phyloP scores from a whole-genome alignment of 805 yeast genomes.

The Candida anglica region DNA sequence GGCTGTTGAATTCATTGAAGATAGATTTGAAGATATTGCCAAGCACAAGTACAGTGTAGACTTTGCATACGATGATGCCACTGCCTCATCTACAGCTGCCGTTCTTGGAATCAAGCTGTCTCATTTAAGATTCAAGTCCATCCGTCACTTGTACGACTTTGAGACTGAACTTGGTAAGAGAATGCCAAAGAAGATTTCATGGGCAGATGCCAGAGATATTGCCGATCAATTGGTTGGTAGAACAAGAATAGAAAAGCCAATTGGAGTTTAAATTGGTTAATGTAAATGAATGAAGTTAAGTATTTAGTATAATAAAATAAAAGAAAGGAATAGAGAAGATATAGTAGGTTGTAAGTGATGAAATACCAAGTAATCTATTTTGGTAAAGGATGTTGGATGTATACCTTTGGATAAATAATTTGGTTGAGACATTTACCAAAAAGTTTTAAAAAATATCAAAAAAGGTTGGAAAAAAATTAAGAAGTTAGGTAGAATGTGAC shows the following conservation, averaged over 20 bases:
- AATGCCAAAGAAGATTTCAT: slow-evolving; percentile 84
- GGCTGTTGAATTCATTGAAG: slow-evolving; percentile 85
- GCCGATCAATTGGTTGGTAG: slow-evolving; percentile 86
- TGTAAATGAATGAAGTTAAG: too few species aligned
- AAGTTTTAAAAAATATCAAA: too few species aligned
- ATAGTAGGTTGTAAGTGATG: too few species aligned
- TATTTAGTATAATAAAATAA: too few species aligned
- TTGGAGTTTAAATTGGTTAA: too few species aligned
- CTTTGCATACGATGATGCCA: slow-evolving; percentile 29
- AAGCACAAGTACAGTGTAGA: slow-evolving; percentile 22
- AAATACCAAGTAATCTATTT: too few species aligned
- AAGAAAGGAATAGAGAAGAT: too few species aligned
- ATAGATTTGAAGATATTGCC: slow-evolving; percentile 21
- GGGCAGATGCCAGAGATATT: slow-evolving; percentile 72
- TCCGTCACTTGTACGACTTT: slow-evolving; percentile 74
- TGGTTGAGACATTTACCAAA: too few species aligned
- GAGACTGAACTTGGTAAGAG: slow-evolving; percentile 81
- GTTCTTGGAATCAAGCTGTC: slow-evolving; percentile 83
- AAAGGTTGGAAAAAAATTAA: too few species aligned
- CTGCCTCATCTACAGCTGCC: slow-evolving; percentile 53
- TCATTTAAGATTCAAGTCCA: slow-evolving; percentile 68
- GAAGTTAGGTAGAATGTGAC: too few species aligned
- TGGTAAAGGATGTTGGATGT: too few species aligned
- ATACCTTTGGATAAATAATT: too few species aligned
- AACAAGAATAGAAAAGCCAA: slow-evolving; percentile 14